Evolutionary conservation across 306 rosid species (phyloP), one percentile per base, ranked within the genome.

Genomic region (Casuarina cunninghamiana): DNA sequence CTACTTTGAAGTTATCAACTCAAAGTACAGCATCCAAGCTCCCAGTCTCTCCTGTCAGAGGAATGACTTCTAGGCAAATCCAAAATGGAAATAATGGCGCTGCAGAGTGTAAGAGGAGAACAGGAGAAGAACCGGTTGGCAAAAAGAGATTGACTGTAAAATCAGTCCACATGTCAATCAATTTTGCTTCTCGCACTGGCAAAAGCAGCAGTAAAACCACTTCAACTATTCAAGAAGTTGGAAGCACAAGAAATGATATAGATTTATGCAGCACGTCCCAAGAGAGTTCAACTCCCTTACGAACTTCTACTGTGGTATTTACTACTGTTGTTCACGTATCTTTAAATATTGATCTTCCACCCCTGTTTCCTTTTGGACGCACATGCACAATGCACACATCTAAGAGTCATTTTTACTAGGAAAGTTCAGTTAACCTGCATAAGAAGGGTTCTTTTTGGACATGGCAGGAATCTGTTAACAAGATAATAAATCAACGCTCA

Each of bases 101-200:
- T 75, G 77, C 87, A 35, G 76, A 84, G 74, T 82, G 82, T 75
- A 79, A 83, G 86, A 89, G 69, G 70, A 26, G 76, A 75, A 75
- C 68, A 68, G 81, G 79, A 75, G 87, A 69, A 75, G 87, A 69
- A 55, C 49, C 54, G 19, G 72, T 71, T 73, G 88, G 81, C 62
- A 84, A 70, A 78, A 85, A 79, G 87, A 78, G 80, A 38, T 67
- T 70, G 49, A 43, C 76, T 54, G 78, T 74, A 57, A 83, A 79
- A 53, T 86, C 93, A 54, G 85, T 86, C 48, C 83, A 86, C 75
- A 80, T 75, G 91, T 90, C 98, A 35, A 71, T 78, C 62, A 81
- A 86, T 58, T 84, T 86, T 73, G 76, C 85, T 53, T 80, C 92
- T 50, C 42, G 75, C 5, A 11, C 76, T 26, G 72, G 77, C 69